A percentile compares a stretch with the other conserved stretches of the same genome.
Conservation (phyloP, 2,329 filamentous ascomycete genomes). For the Blumeria graminis region DNA sequence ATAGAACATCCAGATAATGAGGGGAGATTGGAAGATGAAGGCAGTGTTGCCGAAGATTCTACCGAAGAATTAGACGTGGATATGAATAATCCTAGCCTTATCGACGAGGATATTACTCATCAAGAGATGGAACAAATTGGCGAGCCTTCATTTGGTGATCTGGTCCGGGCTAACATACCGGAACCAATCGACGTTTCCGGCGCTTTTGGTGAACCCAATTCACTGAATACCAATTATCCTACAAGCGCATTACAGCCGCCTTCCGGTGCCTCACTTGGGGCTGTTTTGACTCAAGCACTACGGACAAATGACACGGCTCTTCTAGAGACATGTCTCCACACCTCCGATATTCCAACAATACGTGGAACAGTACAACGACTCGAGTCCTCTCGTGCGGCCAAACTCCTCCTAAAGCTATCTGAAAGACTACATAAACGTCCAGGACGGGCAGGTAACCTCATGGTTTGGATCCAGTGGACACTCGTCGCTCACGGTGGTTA, state of each 20-base stretch:
- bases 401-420: constrained; percentile 60
- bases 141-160: constrained; percentile 62
- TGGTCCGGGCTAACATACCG: constrained; percentile 43
- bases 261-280: constrained; percentile 60
- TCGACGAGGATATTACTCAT: constrained; percentile 16
- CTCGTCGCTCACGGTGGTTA: constrained; percentile 81
- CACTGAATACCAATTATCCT: constrained; percentile 9
- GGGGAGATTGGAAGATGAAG: constrained; percentile 21
- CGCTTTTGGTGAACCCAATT: constrained; percentile 21
- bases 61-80: constrained; percentile 18
- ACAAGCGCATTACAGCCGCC: constrained; percentile 19
- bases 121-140: constrained; percentile 14
- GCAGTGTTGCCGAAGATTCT: constrained; percentile 22
- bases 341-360: constrained; percentile 51
- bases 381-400: constrained; percentile 59
- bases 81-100: constrained; percentile 16
- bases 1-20: neutral
- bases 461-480: constrained; percentile 92
- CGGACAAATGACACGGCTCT: constrained; percentile 76
- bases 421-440: constrained; percentile 70
- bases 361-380: constrained; percentile 76
- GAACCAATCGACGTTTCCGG: constrained; percentile 55
- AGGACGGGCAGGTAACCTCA: constrained; percentile 68
- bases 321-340: constrained; percentile 77
- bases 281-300: constrained; percentile 80